phyloP scores from a whole-genome alignment of 2,329 filamentous ascomycete genomes.

The Paecilomyces niveus region DNA sequence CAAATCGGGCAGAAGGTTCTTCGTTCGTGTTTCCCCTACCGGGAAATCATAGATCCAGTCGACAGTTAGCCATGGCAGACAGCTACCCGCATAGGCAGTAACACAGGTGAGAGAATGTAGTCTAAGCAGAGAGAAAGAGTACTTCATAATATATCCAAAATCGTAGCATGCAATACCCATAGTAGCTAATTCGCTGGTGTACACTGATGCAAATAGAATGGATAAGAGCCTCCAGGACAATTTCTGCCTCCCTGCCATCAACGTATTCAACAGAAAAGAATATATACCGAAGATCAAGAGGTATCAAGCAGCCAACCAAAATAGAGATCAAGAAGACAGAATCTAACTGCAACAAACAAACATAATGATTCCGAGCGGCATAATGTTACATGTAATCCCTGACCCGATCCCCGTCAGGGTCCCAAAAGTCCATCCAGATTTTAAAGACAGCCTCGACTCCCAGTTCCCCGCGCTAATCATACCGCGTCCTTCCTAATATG shows the following conservation, averaged over 20 bases:
- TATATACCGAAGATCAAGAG: not conserved
- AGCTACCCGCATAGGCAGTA: not conserved
- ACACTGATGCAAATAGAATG: not conserved
- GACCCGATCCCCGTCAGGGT: not conserved
- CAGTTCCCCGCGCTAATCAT: constrained; percentile 4
- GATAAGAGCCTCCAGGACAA: not conserved
- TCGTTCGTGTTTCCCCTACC: not conserved
- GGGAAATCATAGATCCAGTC: not conserved
- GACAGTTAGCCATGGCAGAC: too few relatives aligned
- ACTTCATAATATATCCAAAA: not conserved
- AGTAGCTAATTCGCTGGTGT: not conserved
- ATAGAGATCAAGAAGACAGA: not conserved
- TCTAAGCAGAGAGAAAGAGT: not conserved
- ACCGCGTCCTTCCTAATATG: not conserved
- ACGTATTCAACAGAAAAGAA: not conserved
- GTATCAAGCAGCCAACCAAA: not conserved
- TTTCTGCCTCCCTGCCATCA: not conserved
- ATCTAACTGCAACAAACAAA: not conserved
- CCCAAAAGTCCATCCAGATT: not conserved
- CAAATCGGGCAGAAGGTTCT: not conserved
- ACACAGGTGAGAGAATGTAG: not conserved
- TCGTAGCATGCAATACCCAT: not conserved
- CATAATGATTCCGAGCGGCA: not conserved
- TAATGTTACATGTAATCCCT: not conserved
- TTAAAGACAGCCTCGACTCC: not conserved